phyloP scores from a whole-genome alignment of 805 yeast genomes.

The Metschnikowia kofuensis region DNA sequence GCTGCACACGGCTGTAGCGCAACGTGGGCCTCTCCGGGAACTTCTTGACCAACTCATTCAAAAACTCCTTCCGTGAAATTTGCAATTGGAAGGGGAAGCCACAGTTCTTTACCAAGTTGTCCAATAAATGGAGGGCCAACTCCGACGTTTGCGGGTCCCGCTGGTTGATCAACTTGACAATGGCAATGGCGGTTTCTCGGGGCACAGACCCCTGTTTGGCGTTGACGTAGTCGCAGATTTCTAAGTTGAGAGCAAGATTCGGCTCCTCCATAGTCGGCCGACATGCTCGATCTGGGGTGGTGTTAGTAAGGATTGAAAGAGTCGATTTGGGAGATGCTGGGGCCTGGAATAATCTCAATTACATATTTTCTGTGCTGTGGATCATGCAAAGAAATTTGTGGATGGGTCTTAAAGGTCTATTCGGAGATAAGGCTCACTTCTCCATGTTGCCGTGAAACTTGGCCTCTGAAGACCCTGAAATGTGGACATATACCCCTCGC shows the following conservation, averaged over 20 bases:
- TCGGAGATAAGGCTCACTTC: not conserved
- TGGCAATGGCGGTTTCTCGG: conserved; percentile 85
- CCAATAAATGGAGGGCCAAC: conserved; percentile 80
- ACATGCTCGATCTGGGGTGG: conserved; percentile 68
- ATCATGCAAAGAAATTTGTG: not conserved
- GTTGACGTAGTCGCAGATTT: conserved; percentile 90
- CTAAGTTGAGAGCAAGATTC: conserved; percentile 81
- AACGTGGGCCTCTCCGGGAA: conserved; percentile 95
- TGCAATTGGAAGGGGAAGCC: conserved; percentile 97
- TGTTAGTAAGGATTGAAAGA: conserved; percentile 15
- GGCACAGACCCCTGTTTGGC: conserved; percentile 90
- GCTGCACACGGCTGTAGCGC: conserved; percentile 77
- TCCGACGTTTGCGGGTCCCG: conserved; percentile 81
- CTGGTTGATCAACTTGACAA: conserved; percentile 78
- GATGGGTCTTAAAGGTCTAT: not conserved
- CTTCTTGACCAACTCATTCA: conserved; percentile 86
- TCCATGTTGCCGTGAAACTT: too few species aligned
- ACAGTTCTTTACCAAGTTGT: conserved; percentile 92
- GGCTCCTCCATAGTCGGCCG: conserved; percentile 82
- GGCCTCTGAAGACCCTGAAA: too few species aligned
- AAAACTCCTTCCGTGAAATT: conserved; percentile 89
- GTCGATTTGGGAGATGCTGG: too few species aligned
- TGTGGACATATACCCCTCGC: too few species aligned
- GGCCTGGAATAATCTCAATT: too few species aligned
- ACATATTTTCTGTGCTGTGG: not conserved